Percentiles rank a stretch among this genome's conserved stretches.
Conservation (phyloP, 2,329 filamentous ascomycete species). For the Neofusicoccum ribis region DNA sequence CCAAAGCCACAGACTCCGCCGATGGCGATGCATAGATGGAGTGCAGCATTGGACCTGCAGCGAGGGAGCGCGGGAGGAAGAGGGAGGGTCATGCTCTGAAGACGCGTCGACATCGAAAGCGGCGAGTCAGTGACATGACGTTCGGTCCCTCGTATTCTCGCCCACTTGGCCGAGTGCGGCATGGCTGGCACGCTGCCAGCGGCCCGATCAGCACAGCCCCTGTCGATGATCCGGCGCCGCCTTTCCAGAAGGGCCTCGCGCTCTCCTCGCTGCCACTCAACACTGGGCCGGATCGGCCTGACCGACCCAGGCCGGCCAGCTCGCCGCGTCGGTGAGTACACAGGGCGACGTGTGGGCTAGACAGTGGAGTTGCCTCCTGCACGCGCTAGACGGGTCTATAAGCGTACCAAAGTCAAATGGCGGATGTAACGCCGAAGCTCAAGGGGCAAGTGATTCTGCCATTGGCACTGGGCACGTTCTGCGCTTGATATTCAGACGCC, state of each 20-base stretch:
- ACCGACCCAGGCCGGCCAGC: not conserved
- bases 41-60: constrained; percentile 4
- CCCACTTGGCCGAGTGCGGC: not conserved
- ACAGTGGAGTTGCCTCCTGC: no score
- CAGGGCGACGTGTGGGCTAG: no score
- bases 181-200: not conserved
- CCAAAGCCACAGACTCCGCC: not conserved
- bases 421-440: no score
- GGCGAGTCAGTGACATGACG: constrained; percentile 6
- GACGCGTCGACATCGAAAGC: not conserved
- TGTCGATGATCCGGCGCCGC: not conserved
- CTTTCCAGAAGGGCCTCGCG: not conserved
- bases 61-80: not conserved
- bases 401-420: no score
- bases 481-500: no score
- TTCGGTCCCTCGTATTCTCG: not conserved
- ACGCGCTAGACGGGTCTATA: no score
- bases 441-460: no score
- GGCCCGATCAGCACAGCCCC: constrained; percentile 12
- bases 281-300: not conserved
- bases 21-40: constrained; percentile 3
- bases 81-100: not conserved
- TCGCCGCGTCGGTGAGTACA: not conserved
- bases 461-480: no score
- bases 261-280: not conserved